These are phyloP conservation scores for Phytophthora pluvialis DNA, from an alignment of 352 stramenopile genomes.

Conservation along the genomic window DNA sequence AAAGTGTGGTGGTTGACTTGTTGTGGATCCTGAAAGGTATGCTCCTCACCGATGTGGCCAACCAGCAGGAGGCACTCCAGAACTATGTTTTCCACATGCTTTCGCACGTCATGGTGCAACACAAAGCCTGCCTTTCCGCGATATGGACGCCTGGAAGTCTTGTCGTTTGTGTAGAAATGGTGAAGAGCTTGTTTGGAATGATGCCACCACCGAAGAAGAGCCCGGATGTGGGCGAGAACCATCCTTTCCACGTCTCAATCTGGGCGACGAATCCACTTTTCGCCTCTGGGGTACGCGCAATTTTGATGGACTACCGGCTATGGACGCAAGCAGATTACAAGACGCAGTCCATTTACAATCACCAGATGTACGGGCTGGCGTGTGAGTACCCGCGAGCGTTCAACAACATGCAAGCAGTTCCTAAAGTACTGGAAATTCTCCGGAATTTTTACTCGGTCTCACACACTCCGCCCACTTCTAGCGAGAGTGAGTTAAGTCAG, in stretches of 20 bases:
- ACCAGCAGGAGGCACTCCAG: conserved; percentile 64
- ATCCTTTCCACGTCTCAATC: conserved; percentile 68
- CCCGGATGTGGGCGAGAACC: conserved; percentile 42
- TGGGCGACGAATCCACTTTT: conserved; percentile 84
- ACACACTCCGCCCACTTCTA: conserved; percentile 7
- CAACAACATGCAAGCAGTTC: conserved; percentile 66
- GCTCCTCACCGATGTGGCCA: conserved; percentile 56
- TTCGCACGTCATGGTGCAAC: conserved; percentile 58
- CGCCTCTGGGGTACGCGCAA: conserved; percentile 62
- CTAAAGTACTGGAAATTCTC: conserved; percentile 73
- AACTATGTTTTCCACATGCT: conserved; percentile 76
- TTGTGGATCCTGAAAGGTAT: conserved; percentile 75
- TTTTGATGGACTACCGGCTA: conserved; percentile 74
- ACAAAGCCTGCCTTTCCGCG: conserved; percentile 40
- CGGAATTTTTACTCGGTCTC: conserved; percentile 53
- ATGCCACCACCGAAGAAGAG: conserved; percentile 39
- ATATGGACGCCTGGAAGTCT: conserved; percentile 77
- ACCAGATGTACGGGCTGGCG: conserved; percentile 77
- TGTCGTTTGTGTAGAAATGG: conserved; percentile 70
- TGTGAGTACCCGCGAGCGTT: conserved; percentile 72
- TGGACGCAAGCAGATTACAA: conserved; percentile 73
- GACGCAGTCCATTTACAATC: conserved; percentile 83
- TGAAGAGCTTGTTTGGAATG: conserved; percentile 62
- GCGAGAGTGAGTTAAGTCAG: conserved; percentile 28
- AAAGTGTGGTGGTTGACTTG: conserved; percentile 65